Conservation (phyloP, 805 yeast species). For the Kuraishia ogatae region DNA sequence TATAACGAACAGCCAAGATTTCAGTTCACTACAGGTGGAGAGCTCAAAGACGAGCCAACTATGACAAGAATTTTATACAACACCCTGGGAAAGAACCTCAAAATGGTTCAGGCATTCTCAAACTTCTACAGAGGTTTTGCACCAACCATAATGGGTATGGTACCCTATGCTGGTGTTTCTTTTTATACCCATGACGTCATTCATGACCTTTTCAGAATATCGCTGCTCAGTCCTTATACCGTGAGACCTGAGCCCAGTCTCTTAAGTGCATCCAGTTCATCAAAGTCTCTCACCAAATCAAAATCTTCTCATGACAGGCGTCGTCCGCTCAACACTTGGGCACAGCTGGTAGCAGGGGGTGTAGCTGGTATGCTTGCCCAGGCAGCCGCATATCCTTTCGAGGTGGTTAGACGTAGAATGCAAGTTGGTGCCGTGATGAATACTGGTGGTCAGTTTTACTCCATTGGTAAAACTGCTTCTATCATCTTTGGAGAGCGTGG, state of each 20-base stretch:
- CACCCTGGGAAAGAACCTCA: conserved; percentile 26
- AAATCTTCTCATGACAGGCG: conserved; percentile 34
- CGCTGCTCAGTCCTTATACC: conserved; percentile 43
- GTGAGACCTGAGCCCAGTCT: conserved; percentile 16
- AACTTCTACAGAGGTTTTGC: conserved; percentile 92
- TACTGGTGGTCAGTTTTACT: conserved; percentile 43
- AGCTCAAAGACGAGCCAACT: conserved; percentile 19
- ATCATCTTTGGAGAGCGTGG: conserved; percentile 70
- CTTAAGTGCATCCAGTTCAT: conserved; percentile 1
- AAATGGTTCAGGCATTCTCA: conserved; percentile 26
- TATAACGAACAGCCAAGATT: conserved; percentile 25
- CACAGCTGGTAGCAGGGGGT: conserved; percentile 91
- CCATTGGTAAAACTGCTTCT: conserved; percentile 45
- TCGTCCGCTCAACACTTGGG: conserved; percentile 77
- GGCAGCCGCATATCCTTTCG: conserved; percentile 95
- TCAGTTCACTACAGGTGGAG: conserved; percentile 19
- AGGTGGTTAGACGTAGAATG: conserved; percentile 88
- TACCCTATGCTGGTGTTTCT: conserved; percentile 97
- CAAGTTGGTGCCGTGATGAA: conserved; percentile 84
- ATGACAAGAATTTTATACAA: conserved; percentile 19
- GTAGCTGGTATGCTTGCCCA: conserved; percentile 93
- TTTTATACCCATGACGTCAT: conserved; percentile 88
- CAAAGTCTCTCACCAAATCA: conserved; percentile 11
- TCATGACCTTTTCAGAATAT: conserved; percentile 78
- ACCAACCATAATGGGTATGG: conserved; percentile 91